Percentiles rank a stretch among this genome's conserved stretches.
Evolutionary conservation across 2,329 filamentous ascomycete genomes (phyloP).

Genomic region (Thielaviopsis euricoi): DNA sequence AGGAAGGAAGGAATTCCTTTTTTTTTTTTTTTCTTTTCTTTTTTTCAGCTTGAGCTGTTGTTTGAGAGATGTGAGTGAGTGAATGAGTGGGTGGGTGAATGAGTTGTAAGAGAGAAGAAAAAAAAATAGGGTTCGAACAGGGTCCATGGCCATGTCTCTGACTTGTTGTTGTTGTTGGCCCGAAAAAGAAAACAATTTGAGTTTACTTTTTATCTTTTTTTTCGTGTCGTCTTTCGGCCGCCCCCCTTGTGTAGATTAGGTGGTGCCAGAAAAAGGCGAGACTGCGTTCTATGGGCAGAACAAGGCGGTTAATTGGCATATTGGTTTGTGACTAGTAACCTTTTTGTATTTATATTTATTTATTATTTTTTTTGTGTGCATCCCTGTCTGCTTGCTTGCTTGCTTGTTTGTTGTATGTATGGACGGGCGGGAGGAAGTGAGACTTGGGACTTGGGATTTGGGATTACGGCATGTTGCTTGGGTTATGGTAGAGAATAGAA

Average conservation of each 20-base stretch:
- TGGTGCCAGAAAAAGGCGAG: constrained; percentile 7
- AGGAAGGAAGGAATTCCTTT: too few relatives aligned
- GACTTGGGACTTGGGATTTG: too few relatives aligned
- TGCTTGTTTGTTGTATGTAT: too few relatives aligned
- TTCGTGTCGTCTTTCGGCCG: neutral
- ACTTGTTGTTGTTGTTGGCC: neutral
- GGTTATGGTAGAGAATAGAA: too few relatives aligned
- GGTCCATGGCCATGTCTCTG: neutral
- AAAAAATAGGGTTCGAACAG: neutral
- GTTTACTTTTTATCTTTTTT: neutral
- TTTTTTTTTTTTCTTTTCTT: neutral
- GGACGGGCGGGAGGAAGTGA: too few relatives aligned
- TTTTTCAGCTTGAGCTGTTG: neutral
- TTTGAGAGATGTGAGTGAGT: neutral
- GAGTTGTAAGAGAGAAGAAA: neutral
- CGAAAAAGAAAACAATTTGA: too few relatives aligned
- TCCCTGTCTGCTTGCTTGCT: too few relatives aligned
- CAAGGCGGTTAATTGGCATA: too few relatives aligned
- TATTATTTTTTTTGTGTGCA: too few relatives aligned
- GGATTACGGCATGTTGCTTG: too few relatives aligned
- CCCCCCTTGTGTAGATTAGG: neutral
- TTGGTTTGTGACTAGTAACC: too few relatives aligned
- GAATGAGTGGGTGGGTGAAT: neutral
- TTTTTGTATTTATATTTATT: too few relatives aligned
- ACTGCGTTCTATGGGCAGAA: constrained; percentile 1